Evolutionary conservation across 2,329 filamentous ascomycete species (phyloP), one percentile per base, ranked within the genome.

Genomic region (Incumbomyces delicatus): DNA sequence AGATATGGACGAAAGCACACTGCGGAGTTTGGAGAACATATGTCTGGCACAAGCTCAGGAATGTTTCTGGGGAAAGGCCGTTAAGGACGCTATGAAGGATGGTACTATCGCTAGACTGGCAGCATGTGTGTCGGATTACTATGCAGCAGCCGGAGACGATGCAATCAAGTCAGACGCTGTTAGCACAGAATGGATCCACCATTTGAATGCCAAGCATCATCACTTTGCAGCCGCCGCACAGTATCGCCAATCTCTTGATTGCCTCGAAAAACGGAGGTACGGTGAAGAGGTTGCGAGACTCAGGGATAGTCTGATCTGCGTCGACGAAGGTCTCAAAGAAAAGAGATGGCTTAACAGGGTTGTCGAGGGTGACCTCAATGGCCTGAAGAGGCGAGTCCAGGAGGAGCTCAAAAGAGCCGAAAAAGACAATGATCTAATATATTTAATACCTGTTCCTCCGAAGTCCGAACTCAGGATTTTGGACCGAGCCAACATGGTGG

Each of bases 31-130:
- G 38, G 78, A 85, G 56, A 79, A 90, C 62, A 74, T 98, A 27
- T 80, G 94, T 63, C 75, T 98, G 8, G 90, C 89, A 1, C 88
- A 98, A 63, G 89, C 85, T 22, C 92, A 98, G 61, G 92, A 98
- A 67, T 96, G 89, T 62, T 96, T 92, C 66, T 98, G 92, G 92
- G 85, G 92, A 57, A 96, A 95, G 63, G 90, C 92, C 1, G 89
- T 94, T 49, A 89, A 94, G 70, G 90, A 95, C 61, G 81, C 83
- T 18, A 80, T 95, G 67, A 95, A 94, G 63, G 92, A 98, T 62
- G 85, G 81, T 1, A 87, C 84, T 0, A 94, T 98, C 51, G 86
- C 92, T 2, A 92, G 94, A 62, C 73, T 98, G 14, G 89, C 92
- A 3, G 87, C 87, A 2, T 81, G 87, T 51, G 88, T 96, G 3